phyloP scores from a whole-genome alignment of 495 filamentous ascomycete species.

The Hypoxylon perforatum region DNA sequence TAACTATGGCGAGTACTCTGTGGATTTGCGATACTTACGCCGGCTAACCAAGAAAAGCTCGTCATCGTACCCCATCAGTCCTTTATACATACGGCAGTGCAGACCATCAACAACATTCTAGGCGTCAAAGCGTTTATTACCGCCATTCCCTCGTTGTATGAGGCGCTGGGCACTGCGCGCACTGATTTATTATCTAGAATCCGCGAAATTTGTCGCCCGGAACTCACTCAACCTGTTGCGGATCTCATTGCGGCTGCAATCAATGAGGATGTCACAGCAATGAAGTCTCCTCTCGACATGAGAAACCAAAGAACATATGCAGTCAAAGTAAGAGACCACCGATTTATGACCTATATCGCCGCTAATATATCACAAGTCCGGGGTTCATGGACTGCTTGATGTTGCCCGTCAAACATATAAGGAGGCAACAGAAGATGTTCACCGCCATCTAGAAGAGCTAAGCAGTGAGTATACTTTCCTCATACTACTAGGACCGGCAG shows the following conservation, averaged over 20 bases:
- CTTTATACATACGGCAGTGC: constrained; percentile 74
- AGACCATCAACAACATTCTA: constrained; percentile 86
- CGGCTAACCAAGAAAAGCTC: constrained; percentile 47
- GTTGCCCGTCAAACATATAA: constrained; percentile 88
- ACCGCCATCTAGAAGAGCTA: constrained; percentile 73
- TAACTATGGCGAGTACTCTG: constrained; percentile 63
- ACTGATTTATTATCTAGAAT: constrained; percentile 74
- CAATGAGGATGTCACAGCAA: constrained; percentile 83
- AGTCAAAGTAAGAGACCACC: constrained; percentile 70
- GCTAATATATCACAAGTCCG: constrained; percentile 64
- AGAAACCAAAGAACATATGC: constrained; percentile 94
- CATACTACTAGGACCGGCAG: not conserved
- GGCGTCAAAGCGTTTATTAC: constrained; percentile 85
- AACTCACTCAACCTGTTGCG: constrained; percentile 68
- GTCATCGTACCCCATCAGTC: constrained; percentile 62
- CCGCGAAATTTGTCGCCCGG: constrained; percentile 72
- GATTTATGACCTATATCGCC: not conserved
- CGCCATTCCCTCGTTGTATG: constrained; percentile 72
- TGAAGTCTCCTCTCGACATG: constrained; percentile 83
- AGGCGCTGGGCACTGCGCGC: constrained; percentile 72
- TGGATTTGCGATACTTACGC: not conserved
- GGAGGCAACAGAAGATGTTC: constrained; percentile 80
- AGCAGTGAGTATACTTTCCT: constrained; percentile 57
- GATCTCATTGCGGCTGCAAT: constrained; percentile 75
- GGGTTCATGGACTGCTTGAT: constrained; percentile 86